Percentiles rank a stretch among this genome's conserved stretches.
Conservation (phyloP, 2,329 filamentous ascomycete species). For the Colletotrichum gigasporum region DNA sequence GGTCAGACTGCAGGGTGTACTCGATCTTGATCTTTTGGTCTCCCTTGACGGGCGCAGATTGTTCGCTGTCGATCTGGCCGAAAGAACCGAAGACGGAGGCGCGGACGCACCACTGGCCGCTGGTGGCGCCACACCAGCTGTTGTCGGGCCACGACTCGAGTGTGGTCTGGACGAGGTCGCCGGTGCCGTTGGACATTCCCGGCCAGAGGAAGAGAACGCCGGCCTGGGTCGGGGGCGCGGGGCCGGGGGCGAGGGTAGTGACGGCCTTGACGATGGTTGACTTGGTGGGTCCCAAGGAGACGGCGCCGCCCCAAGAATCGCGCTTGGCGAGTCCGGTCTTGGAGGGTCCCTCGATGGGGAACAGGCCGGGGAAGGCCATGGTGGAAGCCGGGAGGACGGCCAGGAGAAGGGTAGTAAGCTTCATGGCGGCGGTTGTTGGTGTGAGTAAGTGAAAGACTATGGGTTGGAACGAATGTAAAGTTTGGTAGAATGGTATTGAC, state of each 20-base stretch:
- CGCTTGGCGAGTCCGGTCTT: constrained; percentile 11
- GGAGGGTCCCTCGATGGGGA: constrained; percentile 14
- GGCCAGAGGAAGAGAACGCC: constrained; percentile 53
- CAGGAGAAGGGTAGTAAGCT: constrained; percentile 15
- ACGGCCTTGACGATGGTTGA: constrained; percentile 47
- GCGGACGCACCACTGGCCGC: constrained; percentile 50
- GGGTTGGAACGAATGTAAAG: constrained; percentile 6
- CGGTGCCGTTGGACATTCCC: constrained; percentile 55
- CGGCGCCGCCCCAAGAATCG: constrained; percentile 18
- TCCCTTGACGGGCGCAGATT: constrained; percentile 18
- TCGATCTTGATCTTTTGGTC: constrained; percentile 25
- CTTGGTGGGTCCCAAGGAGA: constrained; percentile 19
- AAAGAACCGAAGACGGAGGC: constrained; percentile 45
- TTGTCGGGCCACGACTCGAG: constrained; percentile 52
- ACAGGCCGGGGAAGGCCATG: constrained; percentile 18
- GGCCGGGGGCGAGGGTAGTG: constrained; percentile 50
- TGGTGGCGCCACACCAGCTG: constrained; percentile 49
- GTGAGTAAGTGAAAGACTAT: neutral
- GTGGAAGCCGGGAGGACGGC: constrained; percentile 7
- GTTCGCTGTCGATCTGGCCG: constrained; percentile 40
- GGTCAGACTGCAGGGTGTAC: constrained; percentile 37
- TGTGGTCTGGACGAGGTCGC: constrained; percentile 52
- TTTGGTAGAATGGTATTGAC: neutral
- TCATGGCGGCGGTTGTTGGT: neutral
- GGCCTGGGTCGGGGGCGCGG: constrained; percentile 46